Base-by-base conservation (phyloP, 495 filamentous ascomycete species). In the Chaetomium fimeti region DNA sequence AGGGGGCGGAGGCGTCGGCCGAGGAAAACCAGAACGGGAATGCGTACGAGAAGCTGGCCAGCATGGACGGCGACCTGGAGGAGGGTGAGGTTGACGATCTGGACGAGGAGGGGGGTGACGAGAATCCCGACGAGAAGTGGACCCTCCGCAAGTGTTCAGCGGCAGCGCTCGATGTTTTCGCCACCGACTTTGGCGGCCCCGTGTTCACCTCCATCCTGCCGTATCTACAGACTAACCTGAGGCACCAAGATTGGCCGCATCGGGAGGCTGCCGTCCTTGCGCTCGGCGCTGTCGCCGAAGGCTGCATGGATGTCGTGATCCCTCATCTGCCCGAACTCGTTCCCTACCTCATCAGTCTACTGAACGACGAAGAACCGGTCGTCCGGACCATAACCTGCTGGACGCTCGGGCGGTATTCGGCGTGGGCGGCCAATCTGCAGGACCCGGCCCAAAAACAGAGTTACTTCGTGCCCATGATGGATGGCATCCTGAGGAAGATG, bases 331-430 rank as follows among this genome's bases (percentile, higher is more conserved):
- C 91, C 0, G 89, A 96, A 63, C 82, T 99, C 43, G 87, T 97
- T 13, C 90, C 91, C 3, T 99, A 95, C 69, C 85, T 99, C 51
- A 89, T 97, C 62, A 91, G 90, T 22, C 80, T 97, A 3, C 81
- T 99, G 9, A 86, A 89, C 42, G 94, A 99, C 69, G 65, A 80
- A 2, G 91, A 97, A 71, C 91, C 95, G 2, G 88, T 97, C n/a
- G 93, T 99, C 25, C 86, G 94, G 36, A 91, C 95, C 73, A 99
- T 99, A 63, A 98, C 95, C 11, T 98, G 94, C 75, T 99, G 94
- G 94, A 93, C 95, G 18, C 81, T 99, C 36, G 93, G 92, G 20
- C 85, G 94, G 18, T 99, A 97, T 75, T 97, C 95, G 15, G 81
- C 87, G 20, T 99, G 94, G 94, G 94, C 93, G 8, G 89, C 92